Evolutionary conservation across 2,329 filamentous ascomycete genomes (phyloP), one percentile per base, ranked within the genome.

Genomic region (Venturia aucupariae): DNA sequence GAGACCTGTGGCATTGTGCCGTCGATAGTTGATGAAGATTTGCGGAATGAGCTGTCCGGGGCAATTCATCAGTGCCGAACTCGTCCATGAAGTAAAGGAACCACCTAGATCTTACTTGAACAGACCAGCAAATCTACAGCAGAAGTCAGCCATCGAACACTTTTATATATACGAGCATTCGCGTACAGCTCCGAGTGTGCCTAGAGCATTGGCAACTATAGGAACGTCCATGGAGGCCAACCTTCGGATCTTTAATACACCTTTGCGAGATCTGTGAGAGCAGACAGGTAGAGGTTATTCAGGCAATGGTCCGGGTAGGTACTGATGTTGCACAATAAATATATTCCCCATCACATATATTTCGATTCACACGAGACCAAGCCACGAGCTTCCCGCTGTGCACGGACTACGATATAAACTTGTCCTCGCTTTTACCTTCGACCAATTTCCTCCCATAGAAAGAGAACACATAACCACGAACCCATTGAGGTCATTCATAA

Each of bases 21-120:
- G 79, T 4, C 82, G 80, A 69, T 86, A 85, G 69, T 90, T 90
- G 69, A 88, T 82, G 41, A 86, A 72, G 60, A 90, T 88, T 71
- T 90, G 87, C 0, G 87, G 87, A 32, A 90, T 81, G 32, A 90
- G 77, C 81, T 89, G 70, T n/a, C 67, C 54, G 30, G 27, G 7
- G 19, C 10, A 10, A 41, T 38, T 8, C 5, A 61, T 60, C 30
- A 11, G 27, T 24, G 4, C 19, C 35, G 17, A 48, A n/a, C 15
- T 51, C 41, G 13, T 38, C 22, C 6, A 22, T 22, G 22, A 41
- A 54, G 3, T 24, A 51, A 17, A 32, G 41, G 8, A 27, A n/a
- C 27, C 17, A n/a, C n/a, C n/a, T n/a, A 22, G 19, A 10, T 19
- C 72, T 15, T 72, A 84, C 84, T 73, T 86, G 84, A 38, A 88